Base-by-base conservation (phyloP, 1,284 basidiomycete genomes). In the Puccinia horiana region DNA sequence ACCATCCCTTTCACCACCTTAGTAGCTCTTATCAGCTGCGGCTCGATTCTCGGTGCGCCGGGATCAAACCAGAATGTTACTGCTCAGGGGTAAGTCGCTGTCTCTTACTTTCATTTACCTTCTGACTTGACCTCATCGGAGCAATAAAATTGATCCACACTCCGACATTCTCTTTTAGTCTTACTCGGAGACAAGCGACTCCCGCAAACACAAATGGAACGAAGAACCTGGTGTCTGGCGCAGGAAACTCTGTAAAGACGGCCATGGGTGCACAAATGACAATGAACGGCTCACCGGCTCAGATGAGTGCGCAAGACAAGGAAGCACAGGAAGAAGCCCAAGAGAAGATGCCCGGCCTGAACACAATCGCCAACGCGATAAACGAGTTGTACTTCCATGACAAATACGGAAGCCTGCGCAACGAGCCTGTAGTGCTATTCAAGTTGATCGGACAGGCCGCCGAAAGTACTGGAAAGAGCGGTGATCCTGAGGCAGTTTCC, bases 351-450 rank as follows among this genome's bases (percentile, higher is more conserved):
- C 69, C 78, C 14, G 29, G 67, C 1, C 42, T 80, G 1, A 80
- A 80, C 20, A 80, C 78, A 26, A 80, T 80, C 1, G 49, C 67
- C 20, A 63, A 61, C 40, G 54, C 78, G 14, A 54, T 58, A 20
- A 80, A 73, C 20, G 52, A 80, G 67, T 20, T 80, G 18, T 73
- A 80, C 56, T 72, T 72, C 32, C 42, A 80, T 29, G 54, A 73
- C 8, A 80, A 73, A 52, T 61, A 58, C 16, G 56, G 52, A 47
- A 67, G 61, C 61, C 44, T 26, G 32, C 67, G 67, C 26, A 58
- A 70, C 56, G 67, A 80, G 18, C 70, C 78, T 23, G n/a, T 40
- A 1, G 54, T 35, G 54, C 52, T 80, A 16, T 29, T 80, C 26
- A 54, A 49, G 40, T 32, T 61, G 32, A 42, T 73, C 56, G 78